Evolutionary conservation across 352 stramenopile genomes (phyloP).

Genomic region (Achlya hypogyna): DNA sequence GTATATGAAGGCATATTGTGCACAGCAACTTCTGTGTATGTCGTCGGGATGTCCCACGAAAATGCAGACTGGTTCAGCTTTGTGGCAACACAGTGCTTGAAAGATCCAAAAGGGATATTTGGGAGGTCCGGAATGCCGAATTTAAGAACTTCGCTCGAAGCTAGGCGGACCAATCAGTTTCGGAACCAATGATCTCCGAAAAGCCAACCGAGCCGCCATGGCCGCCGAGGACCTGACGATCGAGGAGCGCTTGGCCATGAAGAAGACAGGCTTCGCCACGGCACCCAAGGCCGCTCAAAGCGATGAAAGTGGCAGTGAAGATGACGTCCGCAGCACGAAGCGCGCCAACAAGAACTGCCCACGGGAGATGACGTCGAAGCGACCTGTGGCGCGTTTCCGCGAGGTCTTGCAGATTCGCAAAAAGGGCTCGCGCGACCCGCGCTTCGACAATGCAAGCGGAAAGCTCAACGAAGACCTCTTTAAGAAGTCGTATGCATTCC

Average conservation of each 20-base stretch:
- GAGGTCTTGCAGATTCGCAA: constrained; percentile 81
- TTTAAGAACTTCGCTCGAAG: constrained; percentile 2
- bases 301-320: constrained; percentile 1
- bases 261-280: constrained; percentile 63
- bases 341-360: constrained; percentile 80
- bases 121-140: too few species aligned
- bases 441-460: constrained; percentile 75
- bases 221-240: constrained; percentile 49
- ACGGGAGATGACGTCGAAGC: constrained; percentile 77
- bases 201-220: not conserved
- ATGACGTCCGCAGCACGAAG: constrained; percentile 25
- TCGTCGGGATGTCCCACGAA: too few species aligned
- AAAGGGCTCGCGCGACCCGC: constrained; percentile 60
- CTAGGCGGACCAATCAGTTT: not conserved
- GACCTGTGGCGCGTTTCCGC: constrained; percentile 64
- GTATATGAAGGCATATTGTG: too few species aligned
- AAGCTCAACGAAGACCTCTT: constrained; percentile 86
- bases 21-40: too few species aligned
- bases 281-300: constrained; percentile 18
- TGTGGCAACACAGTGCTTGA: too few species aligned
- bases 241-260: constrained; percentile 62
- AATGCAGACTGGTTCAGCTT: too few species aligned
- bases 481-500: constrained; percentile 80
- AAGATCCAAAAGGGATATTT: too few species aligned
- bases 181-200: not conserved